Evolutionary conservation across 306 rosid genomes (phyloP), one percentile per base, ranked within the genome.

Genomic region (Canavalia gladiata): DNA sequence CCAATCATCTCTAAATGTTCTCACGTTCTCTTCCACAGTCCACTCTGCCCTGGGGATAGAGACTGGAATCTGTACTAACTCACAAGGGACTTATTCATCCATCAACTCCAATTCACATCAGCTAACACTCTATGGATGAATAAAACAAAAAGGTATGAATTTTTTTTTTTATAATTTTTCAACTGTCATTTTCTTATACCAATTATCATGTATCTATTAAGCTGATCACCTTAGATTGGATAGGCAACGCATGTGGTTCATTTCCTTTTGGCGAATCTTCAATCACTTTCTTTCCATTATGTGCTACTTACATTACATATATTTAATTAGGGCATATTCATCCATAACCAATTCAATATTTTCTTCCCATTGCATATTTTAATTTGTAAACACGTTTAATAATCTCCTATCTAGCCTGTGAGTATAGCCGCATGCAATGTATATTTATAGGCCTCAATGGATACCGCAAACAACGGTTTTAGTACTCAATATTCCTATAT

Each of bases 41-140:
- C 45, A 37, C 25, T 29, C 8, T 57, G 11, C 70, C 76, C 52
- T 58, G 81, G 68, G 68, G 83, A 81, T 66, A 31, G 81, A 33
- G 80, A 81, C 83, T 64, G 8, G 9, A 31, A 74, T 58, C 80
- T 64, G 46, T n/a, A 28, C 76, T 63, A 0, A 59, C 50, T 50
- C 6, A 39, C 25, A 34, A 2, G 6, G 66, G 1, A 74, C 25
- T 11, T 54, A 42, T 18, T 18, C 25, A 18, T 18, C 25, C 25
- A 18, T 18, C 25, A 18, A 18, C 25, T 67, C 37, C 68, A 31
- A 7, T 78, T 78, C 83, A 31, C 46, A 46, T 79, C 31, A 51
- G 18, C 13, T 31, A 69, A 68, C 69, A 42, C 47, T 54, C 6
- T 60, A 25, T 54, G 67, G 12, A 76, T 76, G 25, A 60, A 60